phyloP scores from a whole-genome alignment of 495 filamentous ascomycete genomes.

The Parathielavia appendiculata region DNA sequence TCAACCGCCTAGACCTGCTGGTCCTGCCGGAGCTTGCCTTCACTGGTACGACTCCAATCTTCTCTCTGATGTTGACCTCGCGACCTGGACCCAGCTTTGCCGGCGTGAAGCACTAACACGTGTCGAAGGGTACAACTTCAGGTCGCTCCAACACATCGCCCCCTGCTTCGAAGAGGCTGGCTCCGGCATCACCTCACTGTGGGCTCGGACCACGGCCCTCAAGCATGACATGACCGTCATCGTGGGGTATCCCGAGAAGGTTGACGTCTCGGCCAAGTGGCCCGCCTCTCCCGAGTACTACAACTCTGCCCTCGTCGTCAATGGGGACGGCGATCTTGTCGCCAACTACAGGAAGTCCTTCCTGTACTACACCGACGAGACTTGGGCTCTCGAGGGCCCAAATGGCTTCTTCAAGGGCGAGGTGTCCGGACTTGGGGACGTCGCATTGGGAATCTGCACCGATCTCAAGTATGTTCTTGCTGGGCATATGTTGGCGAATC shows the following conservation, averaged over 20 bases:
- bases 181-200: constrained; percentile 67
- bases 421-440: constrained; percentile 50
- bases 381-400: constrained; percentile 73
- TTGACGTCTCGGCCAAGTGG: constrained; percentile 43
- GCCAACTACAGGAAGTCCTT: constrained; percentile 85
- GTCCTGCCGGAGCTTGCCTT: constrained; percentile 87
- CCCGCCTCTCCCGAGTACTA: constrained; percentile 57
- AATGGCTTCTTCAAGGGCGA: constrained; percentile 54
- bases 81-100: too few relatives aligned
- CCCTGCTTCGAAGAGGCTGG: constrained; percentile 75
- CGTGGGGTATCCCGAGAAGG: constrained; percentile 84
- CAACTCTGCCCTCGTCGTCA: constrained; percentile 78
- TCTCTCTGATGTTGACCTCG: neutral
- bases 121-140: constrained; percentile 78
- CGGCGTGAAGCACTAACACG: neutral
- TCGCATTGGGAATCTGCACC: constrained; percentile 78
- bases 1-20: constrained; percentile 63
- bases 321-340: constrained; percentile 62
- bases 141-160: constrained; percentile 67
- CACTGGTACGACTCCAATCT: constrained; percentile 53
- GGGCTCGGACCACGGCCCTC: constrained; percentile 71
- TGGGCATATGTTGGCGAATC: neutral
- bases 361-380: constrained; percentile 66
- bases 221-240: constrained; percentile 72
- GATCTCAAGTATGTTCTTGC: constrained; percentile 54